Evolutionary conservation across 768 basidiomycete species (phyloP).

Genomic region (Tephrocybe rancida): DNA sequence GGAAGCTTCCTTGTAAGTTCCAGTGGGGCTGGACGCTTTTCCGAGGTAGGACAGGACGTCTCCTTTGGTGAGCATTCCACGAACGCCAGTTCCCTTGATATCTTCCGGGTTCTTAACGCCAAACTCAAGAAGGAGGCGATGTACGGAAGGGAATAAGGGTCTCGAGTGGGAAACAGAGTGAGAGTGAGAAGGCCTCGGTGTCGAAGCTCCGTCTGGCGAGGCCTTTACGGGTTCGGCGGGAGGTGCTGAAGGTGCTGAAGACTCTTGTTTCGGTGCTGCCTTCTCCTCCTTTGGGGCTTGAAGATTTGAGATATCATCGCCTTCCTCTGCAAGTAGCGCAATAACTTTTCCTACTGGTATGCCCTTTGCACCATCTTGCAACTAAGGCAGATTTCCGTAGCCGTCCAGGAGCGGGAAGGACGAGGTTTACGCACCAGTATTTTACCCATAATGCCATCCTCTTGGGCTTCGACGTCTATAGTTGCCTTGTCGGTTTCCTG

Average conservation of each 20-base stretch:
- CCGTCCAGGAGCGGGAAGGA: background rate
- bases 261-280: constrained; percentile 27
- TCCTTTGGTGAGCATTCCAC: constrained; percentile 96
- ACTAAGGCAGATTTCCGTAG: constrained; percentile 36
- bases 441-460: constrained; percentile 93
- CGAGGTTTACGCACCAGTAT: constrained; percentile 67
- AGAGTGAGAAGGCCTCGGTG: constrained; percentile 28
- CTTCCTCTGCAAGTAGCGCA: constrained; percentile 92
- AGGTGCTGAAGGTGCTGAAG: constrained; percentile 28
- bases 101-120: constrained; percentile 57
- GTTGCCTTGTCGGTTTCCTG: constrained; percentile 96
- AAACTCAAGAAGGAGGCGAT: constrained; percentile 75
- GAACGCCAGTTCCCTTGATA: constrained; percentile 87
- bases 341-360: constrained; percentile 88
- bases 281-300: constrained; percentile 57
- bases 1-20: constrained; percentile 63
- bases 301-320: constrained; percentile 90
- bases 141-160: constrained; percentile 89
- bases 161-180: constrained; percentile 53
- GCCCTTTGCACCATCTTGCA: constrained; percentile 78
- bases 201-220: constrained; percentile 14
- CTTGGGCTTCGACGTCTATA: constrained; percentile 98
- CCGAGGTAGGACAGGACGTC: constrained; percentile 90
- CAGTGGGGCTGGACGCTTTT: constrained; percentile 74
- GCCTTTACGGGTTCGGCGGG: constrained; percentile 30